phyloP scores from a whole-genome alignment of 78 protist species.

The slime mould (Dictyostelium discoideum) region dicty_2.7 NC_007091.3:2700501-2701000 shows the following conservation, averaged over 20 bases:
- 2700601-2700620: too few species aligned
- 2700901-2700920: neutral
- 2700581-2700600: too few species aligned
- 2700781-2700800: neutral
- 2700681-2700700: too few species aligned
- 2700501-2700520: too few species aligned
- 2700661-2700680: too few species aligned
- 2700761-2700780: neutral
- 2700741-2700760: neutral
- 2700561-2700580: too few species aligned
- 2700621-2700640: too few species aligned
- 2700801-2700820: neutral
- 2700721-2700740: neutral
- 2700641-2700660: neutral
- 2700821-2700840: neutral
- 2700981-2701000: neutral
- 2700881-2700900: too few species aligned
- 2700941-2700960: neutral
- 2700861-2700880: neutral
- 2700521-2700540: too few species aligned
- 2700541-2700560: too few species aligned
- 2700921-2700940: too few species aligned
- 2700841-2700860: neutral
- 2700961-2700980: neutral
- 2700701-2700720: neutral